Evolutionary conservation across 2,329 filamentous ascomycete species (phyloP).

Genomic region (Paracamarosporium sp.): DNA sequence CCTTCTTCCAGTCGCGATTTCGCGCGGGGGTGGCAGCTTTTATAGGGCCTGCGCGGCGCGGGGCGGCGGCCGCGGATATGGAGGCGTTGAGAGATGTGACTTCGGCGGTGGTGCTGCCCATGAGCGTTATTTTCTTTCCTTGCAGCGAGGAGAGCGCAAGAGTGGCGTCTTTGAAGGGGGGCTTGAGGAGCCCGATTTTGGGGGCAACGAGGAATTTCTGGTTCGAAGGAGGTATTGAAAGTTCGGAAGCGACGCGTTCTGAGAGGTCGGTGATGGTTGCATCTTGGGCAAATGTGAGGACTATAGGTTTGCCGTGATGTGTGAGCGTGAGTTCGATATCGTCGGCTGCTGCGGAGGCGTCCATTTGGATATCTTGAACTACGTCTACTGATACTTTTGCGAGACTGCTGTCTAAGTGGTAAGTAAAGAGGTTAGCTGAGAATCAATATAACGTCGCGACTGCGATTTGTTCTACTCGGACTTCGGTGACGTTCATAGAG

Average conservation of each 20-base stretch:
- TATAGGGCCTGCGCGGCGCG: slow-evolving; percentile 48
- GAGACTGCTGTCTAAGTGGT: slow-evolving; percentile 14
- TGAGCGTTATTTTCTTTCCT: slow-evolving; percentile 68
- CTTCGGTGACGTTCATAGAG: slow-evolving; percentile 43
- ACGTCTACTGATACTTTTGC: slow-evolving; percentile 7
- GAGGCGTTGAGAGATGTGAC: slow-evolving; percentile 59
- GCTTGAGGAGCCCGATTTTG: slow-evolving; percentile 69
- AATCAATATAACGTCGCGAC: slow-evolving; percentile 28
- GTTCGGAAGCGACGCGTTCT: slow-evolving; percentile 59
- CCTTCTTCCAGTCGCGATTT: slow-evolving; percentile 55
- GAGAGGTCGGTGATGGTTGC: slow-evolving; percentile 67
- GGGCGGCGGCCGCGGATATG: slow-evolving; percentile 47
- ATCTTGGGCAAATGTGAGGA: slow-evolving; percentile 54
- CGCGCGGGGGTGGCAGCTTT: slow-evolving; percentile 48
- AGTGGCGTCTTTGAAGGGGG: slow-evolving; percentile 66
- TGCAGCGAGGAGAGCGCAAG: slow-evolving; percentile 58
- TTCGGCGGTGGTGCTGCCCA: slow-evolving; percentile 69
- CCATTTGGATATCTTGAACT: slow-evolving; percentile 15
- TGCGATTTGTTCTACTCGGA: slow-evolving; percentile 21
- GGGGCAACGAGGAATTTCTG: slow-evolving; percentile 72
- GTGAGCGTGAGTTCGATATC: slow-evolving; percentile 55
- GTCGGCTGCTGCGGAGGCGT: slow-evolving; percentile 17
- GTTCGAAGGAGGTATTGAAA: slow-evolving; percentile 67
- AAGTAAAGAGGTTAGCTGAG: slow-evolving; percentile 29
- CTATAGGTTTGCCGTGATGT: slow-evolving; percentile 61